These are phyloP conservation scores for Fusarium duplospermum DNA, from an alignment of 2,329 filamentous ascomycete genomes.

Conservation along the genomic window DNA sequence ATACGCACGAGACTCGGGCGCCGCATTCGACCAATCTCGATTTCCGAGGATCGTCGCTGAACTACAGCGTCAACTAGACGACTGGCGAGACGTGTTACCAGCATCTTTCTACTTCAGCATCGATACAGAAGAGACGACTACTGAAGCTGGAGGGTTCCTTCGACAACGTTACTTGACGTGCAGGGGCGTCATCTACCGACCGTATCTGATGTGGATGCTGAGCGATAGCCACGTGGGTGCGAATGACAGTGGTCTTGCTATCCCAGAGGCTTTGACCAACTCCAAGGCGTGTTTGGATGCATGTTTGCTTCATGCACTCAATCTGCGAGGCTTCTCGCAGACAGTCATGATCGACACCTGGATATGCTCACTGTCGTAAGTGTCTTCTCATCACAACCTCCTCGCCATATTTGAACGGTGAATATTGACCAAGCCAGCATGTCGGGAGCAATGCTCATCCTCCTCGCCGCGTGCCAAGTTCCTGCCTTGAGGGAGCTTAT, in stretches of 20 bases:
- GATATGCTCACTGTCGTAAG: slow-evolving; percentile 66
- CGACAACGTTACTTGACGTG: slow-evolving; percentile 64
- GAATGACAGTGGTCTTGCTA: slow-evolving; percentile 39
- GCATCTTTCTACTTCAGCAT: slow-evolving; percentile 56
- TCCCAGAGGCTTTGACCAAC: slow-evolving; percentile 52
- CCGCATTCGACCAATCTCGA: slow-evolving; percentile 56
- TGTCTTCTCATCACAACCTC: background rate
- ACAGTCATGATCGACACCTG: slow-evolving; percentile 65
- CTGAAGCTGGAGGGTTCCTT: slow-evolving; percentile 60
- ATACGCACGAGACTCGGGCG: slow-evolving; percentile 59
- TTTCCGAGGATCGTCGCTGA: slow-evolving; percentile 62
- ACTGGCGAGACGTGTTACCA: slow-evolving; percentile 61
- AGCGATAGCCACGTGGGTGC: slow-evolving; percentile 49
- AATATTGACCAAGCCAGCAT: slow-evolving; percentile 48
- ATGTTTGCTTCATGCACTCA: slow-evolving; percentile 61
- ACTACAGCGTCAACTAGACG: slow-evolving; percentile 60
- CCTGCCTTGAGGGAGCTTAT: slow-evolving; percentile 53
- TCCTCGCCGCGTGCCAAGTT: slow-evolving; percentile 58
- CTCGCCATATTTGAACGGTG: accelerated
- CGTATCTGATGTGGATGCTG: slow-evolving; percentile 63
- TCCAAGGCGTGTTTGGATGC: slow-evolving; percentile 61
- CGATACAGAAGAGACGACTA: slow-evolving; percentile 44
- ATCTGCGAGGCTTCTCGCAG: slow-evolving; percentile 60
- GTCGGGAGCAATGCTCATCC: slow-evolving; percentile 61
- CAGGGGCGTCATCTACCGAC: slow-evolving; percentile 63